Conservation (phyloP, 306 rosid species). For the Glycyrrhiza uralensis region DNA sequence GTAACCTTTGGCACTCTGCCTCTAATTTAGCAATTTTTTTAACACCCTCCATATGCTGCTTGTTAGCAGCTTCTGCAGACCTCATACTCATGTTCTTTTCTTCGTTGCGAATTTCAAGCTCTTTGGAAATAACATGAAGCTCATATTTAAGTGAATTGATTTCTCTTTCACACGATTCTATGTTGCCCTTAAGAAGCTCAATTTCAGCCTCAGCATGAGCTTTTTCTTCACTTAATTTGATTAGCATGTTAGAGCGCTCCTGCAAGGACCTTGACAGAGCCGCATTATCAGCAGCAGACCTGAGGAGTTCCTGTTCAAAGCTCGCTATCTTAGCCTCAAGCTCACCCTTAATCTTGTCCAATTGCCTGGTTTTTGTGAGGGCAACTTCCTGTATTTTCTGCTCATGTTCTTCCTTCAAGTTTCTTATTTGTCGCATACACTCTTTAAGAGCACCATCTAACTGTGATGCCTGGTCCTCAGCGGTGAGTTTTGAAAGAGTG, state of each 20-base stretch:
- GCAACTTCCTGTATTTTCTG: conserved; percentile 77
- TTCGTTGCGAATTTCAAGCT: conserved; percentile 97
- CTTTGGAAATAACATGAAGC: conserved; percentile 78
- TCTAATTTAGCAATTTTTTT: conserved; percentile 90
- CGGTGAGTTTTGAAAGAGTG: conserved; percentile 84
- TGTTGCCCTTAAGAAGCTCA: conserved; percentile 72
- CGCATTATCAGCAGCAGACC: conserved; percentile 85
- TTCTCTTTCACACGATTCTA: conserved; percentile 96
- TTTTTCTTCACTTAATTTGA: conserved; percentile 82
- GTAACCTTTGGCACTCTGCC: conserved; percentile 96
- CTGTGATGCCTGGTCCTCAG: conserved; percentile 93
- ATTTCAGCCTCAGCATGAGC: conserved; percentile 91
- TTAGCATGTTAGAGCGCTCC: conserved; percentile 92
- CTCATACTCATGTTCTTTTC: conserved; percentile 98
- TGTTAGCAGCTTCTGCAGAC: conserved; percentile 96
- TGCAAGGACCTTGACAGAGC: conserved; percentile 86
- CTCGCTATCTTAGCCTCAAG: conserved; percentile 65
- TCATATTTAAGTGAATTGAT: conserved; percentile 91
- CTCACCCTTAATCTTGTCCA: conserved; percentile 84
- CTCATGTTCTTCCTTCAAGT: conserved; percentile 93
- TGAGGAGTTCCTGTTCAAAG: conserved; percentile 85
- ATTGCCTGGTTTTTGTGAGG: conserved; percentile 71
- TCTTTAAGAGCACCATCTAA: conserved; percentile 98
- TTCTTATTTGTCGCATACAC: conserved; percentile 96
- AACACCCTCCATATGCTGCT: conserved; percentile 88